Evolutionary conservation across 2,329 filamentous ascomycete species (phyloP).

Genomic region (Hypomyces rosellus): DNA sequence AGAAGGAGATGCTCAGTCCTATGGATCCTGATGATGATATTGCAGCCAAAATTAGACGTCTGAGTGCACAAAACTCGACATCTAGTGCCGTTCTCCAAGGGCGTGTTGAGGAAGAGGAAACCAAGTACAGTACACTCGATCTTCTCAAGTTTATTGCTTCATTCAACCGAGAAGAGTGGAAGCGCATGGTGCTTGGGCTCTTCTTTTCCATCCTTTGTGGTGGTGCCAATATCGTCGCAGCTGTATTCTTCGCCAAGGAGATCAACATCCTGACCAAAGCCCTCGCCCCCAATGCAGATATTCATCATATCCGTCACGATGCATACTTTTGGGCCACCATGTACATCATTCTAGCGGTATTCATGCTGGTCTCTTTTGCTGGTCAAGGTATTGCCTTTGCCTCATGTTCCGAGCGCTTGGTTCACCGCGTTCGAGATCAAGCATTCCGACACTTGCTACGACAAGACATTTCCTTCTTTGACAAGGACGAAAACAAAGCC

Average conservation of each 20-base stretch:
- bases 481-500: conserved; percentile 79
- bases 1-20: conserved; percentile 41
- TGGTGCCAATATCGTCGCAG: conserved; percentile 63
- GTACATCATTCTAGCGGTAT: conserved; percentile 77
- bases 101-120: conserved; percentile 40
- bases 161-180: conserved; percentile 71
- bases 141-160: conserved; percentile 71
- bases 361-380: conserved; percentile 63
- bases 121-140: conserved; percentile 64
- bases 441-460: conserved; percentile 85
- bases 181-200: conserved; percentile 66
- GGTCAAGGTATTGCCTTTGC: conserved; percentile 71
- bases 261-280: conserved; percentile 61
- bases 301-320: conserved; percentile 55
- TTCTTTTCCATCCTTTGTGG: conserved; percentile 71
- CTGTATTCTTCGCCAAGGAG: conserved; percentile 81
- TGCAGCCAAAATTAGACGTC: conserved; percentile 49
- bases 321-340: conserved; percentile 84
- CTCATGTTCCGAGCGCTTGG: conserved; percentile 76
- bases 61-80: conserved; percentile 49
- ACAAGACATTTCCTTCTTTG: conserved; percentile 90
- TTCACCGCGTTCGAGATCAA: conserved; percentile 73
- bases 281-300: conserved; percentile 45
- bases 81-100: conserved; percentile 66
- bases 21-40: conserved; percentile 59